Base-by-base conservation (phyloP, 2,329 filamentous ascomycete genomes). In the Alternaria postmessia region DNA sequence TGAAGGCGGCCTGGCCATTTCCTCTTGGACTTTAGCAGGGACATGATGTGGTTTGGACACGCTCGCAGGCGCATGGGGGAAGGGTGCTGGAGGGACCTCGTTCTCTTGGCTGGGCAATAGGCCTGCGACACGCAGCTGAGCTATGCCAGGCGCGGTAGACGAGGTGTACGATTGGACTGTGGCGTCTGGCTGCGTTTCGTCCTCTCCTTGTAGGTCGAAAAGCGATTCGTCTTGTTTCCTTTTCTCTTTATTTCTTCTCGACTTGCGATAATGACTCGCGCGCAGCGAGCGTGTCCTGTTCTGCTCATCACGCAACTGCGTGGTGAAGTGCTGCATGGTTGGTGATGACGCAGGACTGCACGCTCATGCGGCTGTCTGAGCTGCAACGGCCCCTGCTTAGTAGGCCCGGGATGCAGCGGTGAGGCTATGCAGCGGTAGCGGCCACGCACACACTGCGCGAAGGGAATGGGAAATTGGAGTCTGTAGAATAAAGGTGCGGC, bases 21-120 rank as follows among this genome's bases (percentile, higher is more conserved):
- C 77, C 54, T 79, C 69, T 54, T 81, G 77, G 6, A 81, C 62
- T 36, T 73, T 66, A 26, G 65, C 34, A 32, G 66, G 28, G 12
- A 54, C 68, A 57, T 68, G 60, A 28, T 51, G 63, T 41, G 60
- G 56, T 41, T 65, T 66, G 56, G 61, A 41, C 18, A 57, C 38
- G 48, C 57, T 64, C 47, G 65, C 71, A 52, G 80, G 67, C 30
- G 76, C 76, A 65, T 84, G 82, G 36, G 82, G 82, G 61, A 84
- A 84, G 36, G 81, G 80, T 26, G 68, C 61, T 43, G 73, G 70
- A 49, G 82, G 81, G 14, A 82, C 59, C 24, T 74, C 67, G 42
- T 78, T 55, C 24, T 72, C 75, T 28, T 76, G 66, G n/a, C 78
- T 70, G 57, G 79, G 71, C 54, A 75, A 67, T 60, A 78, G 73